Percentiles rank a stretch among this genome's conserved stretches.
phyloP scores from a whole-genome alignment of 192 early-diverging fungal genomes.

The Anaeromyces robustus region DNA sequence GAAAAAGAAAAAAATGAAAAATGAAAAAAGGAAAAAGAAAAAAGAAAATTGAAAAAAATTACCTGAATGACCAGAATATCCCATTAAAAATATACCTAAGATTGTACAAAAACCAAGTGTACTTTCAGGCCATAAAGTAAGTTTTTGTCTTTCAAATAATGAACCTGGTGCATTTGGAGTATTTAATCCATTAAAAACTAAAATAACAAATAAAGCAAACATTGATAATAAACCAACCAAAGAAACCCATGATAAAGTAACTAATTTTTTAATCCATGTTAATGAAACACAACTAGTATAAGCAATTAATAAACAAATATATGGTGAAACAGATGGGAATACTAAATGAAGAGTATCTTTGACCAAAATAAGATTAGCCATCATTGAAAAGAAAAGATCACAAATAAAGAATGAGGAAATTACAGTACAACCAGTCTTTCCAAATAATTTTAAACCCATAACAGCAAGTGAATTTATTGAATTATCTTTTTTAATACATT shows the following conservation, averaged over 20 bases:
- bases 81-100: not conserved
- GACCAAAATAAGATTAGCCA: not conserved
- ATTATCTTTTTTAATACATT: not conserved
- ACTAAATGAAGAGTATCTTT: not conserved
- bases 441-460: not conserved
- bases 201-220: not conserved
- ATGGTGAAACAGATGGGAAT: not conserved
- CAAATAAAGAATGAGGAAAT: not conserved
- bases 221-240: not conserved
- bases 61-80: not conserved
- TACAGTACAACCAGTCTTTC: not conserved
- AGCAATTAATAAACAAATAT: not conserved
- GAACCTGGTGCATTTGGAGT: not conserved
- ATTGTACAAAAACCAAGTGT: not conserved
- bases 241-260: not conserved
- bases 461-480: not conserved
- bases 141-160: not conserved
- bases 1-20: no score
- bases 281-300: not conserved
- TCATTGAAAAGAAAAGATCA: not conserved
- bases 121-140: not conserved
- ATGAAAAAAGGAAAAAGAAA: no score
- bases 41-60: no score
- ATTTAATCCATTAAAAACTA: not conserved
- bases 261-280: not conserved